phyloP scores from a whole-genome alignment of 228 moss, liverwort and hornwort species.

The Sphagnum magellanicum region DNA sequence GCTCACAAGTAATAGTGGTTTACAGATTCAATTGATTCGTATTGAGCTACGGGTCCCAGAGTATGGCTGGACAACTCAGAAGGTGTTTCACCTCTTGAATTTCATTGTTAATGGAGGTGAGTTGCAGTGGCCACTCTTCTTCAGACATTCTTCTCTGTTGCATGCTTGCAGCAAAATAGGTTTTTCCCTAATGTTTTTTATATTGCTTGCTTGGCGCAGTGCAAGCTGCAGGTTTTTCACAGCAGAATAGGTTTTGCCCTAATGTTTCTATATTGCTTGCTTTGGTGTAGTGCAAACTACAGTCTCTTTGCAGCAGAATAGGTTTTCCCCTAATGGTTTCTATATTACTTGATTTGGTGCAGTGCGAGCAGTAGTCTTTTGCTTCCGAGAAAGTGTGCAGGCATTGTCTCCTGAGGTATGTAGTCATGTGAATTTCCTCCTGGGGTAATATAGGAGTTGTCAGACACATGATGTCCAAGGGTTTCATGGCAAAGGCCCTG shows the following conservation, averaged over 20 bases:
- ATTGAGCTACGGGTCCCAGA: conserved; percentile 93
- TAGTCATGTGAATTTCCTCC: background rate
- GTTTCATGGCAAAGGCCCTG: background rate
- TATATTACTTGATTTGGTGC: conserved; percentile 7
- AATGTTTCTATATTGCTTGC: conserved; percentile 19
- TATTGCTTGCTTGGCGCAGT: conserved; percentile 31
- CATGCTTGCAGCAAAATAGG: conserved; percentile 45
- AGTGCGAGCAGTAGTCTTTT: conserved; percentile 91
- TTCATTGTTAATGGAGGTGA: conserved; percentile 93
- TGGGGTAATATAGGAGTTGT: background rate
- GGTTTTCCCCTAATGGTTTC: conserved; percentile 56
- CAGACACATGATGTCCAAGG: no score
- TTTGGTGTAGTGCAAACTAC: conserved; percentile 67
- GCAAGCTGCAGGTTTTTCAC: conserved; percentile 82
- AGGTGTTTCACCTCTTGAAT: conserved; percentile 92
- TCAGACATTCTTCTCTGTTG: no score
- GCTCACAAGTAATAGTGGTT: background rate
- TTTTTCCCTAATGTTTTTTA: conserved; percentile 45
- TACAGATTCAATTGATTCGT: conserved; percentile 85
- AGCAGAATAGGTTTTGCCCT: conserved; percentile 65
- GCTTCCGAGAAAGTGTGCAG: conserved; percentile 79
- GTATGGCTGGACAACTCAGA: conserved; percentile 99
- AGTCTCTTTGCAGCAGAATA: conserved; percentile 80
- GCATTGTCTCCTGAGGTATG: conserved; percentile 58
- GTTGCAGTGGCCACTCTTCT: background rate